Evolutionary conservation across 352 stramenopile genomes (phyloP), one percentile per base, ranked within the genome.

Genomic region (Thraustochytrium sp.): DNA sequence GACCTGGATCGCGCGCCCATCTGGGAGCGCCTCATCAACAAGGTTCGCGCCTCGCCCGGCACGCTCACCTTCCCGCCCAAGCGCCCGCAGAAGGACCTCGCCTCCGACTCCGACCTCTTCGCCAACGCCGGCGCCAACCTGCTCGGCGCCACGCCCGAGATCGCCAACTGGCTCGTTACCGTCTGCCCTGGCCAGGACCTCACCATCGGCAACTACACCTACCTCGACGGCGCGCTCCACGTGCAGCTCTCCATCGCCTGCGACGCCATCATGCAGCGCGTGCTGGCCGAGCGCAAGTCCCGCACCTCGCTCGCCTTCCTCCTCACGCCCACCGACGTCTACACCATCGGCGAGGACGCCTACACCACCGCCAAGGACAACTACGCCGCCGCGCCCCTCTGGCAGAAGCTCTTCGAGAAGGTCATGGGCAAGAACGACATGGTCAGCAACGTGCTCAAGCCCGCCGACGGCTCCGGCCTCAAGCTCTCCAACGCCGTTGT

Each of bases 301-400:
- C 85, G 76, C 16, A 90, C 88, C 16, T 91, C 89, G 83, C 89
- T 93, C 54, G 91, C 90, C n/a, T 96, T 94, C 84, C 89, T 96
- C 11, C 95, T 92, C 82, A 96, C 92, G 34, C 92, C 92, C 4
- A 96, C 92, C 36, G 92, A 96, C 86, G 87, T 92, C 77, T 92
- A 96, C 88, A 85, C 94, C 23, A 90, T 93, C 72, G 87, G 90
- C 26, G 87, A 92, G 76, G 91, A 93, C 82, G 91, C 90, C 42
- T 87, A 90, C 86, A 84, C 90, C 51, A 91, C 91, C 1, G 87
- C 87, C 65, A 37, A 77, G 44, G 84, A 46, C 11, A 89, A 93
- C 64, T 92, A 91, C 84, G 89, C 87, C 40, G 80, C 48, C n/a
- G 56, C 84, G 23, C 55, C 84, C 21, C 36, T 87, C 9, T 80